phyloP scores from a whole-genome alignment of 2,329 filamentous ascomycete genomes.

The Penicillium sp. region DNA sequence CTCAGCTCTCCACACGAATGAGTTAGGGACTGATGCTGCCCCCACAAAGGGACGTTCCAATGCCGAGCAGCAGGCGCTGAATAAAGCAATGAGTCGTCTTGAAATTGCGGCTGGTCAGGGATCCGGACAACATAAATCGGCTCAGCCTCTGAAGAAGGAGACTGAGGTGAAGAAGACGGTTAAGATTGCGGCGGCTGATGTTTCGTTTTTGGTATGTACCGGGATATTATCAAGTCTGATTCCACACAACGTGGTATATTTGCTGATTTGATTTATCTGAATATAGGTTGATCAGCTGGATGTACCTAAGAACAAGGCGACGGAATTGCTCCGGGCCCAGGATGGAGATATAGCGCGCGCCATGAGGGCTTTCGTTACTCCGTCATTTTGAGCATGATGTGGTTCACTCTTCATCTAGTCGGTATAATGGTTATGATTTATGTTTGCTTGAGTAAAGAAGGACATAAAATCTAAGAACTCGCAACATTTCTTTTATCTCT shows the following conservation, averaged over 20 bases:
- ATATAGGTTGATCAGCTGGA: slow-evolving; percentile 49
- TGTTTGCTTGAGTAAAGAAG: too few relatives aligned
- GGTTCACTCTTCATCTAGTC: neutral
- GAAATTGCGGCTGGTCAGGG: slow-evolving; percentile 45
- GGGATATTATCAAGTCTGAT: neutral
- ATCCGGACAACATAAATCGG: slow-evolving; percentile 21
- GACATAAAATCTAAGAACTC: too few relatives aligned
- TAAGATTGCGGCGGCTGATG: slow-evolving; percentile 52
- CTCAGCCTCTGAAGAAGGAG: slow-evolving; percentile 35
- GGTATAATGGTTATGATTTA: neutral
- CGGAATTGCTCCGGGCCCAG: slow-evolving; percentile 50
- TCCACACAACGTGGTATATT: neutral
- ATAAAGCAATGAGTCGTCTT: slow-evolving; percentile 54
- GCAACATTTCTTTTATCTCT: too few relatives aligned
- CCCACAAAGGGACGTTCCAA: slow-evolving; percentile 37
- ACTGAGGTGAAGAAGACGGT: slow-evolving; percentile 44
- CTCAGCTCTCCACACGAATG: slow-evolving; percentile 50
- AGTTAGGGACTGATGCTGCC: slow-evolving; percentile 40
- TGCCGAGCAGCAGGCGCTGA: slow-evolving; percentile 54
- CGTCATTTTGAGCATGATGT: slow-evolving; percentile 23
- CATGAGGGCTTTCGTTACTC: slow-evolving; percentile 47
- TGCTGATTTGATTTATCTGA: neutral
- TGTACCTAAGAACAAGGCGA: slow-evolving; percentile 51
- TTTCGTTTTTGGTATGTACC: slow-evolving; percentile 50
- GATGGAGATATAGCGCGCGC: slow-evolving; percentile 50